phyloP scores from a whole-genome alignment of 164 flowering plant species.

The Chimonanthus salicifolius region DNA sequence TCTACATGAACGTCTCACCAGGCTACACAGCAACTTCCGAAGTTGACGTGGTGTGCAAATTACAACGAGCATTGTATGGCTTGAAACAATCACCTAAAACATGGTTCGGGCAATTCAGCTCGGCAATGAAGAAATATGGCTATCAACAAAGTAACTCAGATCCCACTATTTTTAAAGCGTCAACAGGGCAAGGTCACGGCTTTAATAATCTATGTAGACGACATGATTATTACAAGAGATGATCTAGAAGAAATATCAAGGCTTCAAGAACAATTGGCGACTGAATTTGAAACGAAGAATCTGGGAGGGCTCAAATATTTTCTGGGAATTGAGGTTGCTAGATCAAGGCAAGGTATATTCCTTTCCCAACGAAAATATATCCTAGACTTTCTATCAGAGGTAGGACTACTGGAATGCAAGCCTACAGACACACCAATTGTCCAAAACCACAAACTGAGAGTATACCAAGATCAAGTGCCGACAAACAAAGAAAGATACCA shows the following conservation, averaged over 20 bases:
- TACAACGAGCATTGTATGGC: constrained; percentile 2
- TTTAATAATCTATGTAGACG: neutral
- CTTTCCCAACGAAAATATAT: neutral
- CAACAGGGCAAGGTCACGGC: neutral
- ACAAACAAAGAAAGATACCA: no score
- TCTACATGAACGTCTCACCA: constrained; percentile 3
- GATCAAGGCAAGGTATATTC: constrained; percentile 2
- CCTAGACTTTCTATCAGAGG: neutral
- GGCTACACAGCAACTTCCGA: neutral
- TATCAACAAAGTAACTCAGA: constrained; percentile 6
- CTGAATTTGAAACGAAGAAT: constrained; percentile 9
- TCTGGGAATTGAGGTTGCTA: constrained; percentile 3
- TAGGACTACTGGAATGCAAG: constrained; percentile 1
- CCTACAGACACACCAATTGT: constrained; percentile 1
- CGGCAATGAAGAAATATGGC: constrained; percentile 4
- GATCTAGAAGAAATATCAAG: no score
- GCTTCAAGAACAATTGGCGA: neutral
- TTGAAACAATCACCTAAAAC: constrained; percentile 1
- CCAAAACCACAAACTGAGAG: no score
- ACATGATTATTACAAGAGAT: neutral
- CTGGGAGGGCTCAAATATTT: constrained; percentile 6
- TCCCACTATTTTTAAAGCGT: neutral
- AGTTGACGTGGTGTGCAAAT: neutral
- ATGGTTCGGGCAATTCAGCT: constrained; percentile 1
- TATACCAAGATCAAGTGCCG: no score